These are phyloP conservation scores for Sugiyamaella chiloensis DNA, from an alignment of 805 yeast species.

Conservation along the genomic window DNA sequence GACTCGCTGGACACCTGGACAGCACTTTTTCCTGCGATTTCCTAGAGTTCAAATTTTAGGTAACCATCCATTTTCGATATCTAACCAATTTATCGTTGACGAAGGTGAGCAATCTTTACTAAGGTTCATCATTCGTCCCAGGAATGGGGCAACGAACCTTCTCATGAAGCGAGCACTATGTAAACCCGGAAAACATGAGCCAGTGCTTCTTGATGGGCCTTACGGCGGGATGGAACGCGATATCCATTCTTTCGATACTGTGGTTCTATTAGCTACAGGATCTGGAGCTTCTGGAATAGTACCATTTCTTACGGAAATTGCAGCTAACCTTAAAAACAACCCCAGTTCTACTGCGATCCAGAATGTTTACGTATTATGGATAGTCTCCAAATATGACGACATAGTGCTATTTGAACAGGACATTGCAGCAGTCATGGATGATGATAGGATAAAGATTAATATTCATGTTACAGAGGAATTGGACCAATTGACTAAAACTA, in stretches of 20 bases:
- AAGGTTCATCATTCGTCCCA: slow-evolving; percentile 38
- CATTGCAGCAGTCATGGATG: slow-evolving; percentile 6
- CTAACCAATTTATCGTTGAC: neutral
- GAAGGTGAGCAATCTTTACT: slow-evolving; percentile 27
- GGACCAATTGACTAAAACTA: no score
- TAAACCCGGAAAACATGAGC: slow-evolving; percentile 18
- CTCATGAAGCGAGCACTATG: slow-evolving; percentile 14
- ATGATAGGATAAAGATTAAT: slow-evolving; percentile 5
- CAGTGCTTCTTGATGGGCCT: slow-evolving; percentile 45
- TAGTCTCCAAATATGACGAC: slow-evolving; percentile 9
- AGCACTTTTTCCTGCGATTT: slow-evolving; percentile 23
- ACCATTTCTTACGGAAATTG: slow-evolving; percentile 15
- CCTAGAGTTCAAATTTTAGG: slow-evolving; percentile 16
- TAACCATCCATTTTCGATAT: slow-evolving; percentile 23
- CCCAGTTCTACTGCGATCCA: neutral
- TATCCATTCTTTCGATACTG: slow-evolving; percentile 41
- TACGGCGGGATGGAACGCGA: slow-evolving; percentile 45
- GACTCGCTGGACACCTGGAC: slow-evolving; percentile 21
- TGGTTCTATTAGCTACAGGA: slow-evolving; percentile 42
- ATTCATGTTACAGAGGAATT: slow-evolving; percentile 14
- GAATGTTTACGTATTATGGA: slow-evolving; percentile 18
- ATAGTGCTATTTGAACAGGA: slow-evolving; percentile 17
- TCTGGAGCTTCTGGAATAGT: slow-evolving; percentile 41
- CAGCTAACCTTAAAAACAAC: neutral
- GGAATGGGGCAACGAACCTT: slow-evolving; percentile 17